A percentile compares a stretch with the other conserved stretches of the same genome.
phyloP scores from a whole-genome alignment of 768 basidiomycete species.

The Calocybe gangraenosa region DNA sequence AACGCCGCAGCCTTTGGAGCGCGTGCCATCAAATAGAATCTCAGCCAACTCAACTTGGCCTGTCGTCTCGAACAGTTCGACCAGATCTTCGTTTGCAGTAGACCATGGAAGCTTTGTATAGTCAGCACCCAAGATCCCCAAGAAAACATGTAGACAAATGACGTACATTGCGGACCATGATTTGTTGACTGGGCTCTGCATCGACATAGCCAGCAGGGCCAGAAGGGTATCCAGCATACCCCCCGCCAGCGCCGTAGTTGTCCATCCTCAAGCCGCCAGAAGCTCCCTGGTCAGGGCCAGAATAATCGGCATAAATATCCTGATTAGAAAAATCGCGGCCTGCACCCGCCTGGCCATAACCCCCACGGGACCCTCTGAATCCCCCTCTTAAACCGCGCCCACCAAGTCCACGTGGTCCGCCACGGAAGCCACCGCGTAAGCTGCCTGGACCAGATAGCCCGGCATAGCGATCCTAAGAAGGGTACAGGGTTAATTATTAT shows the following conservation, averaged over 20 bases:
- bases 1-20: conserved; percentile 93
- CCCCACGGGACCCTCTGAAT: conserved; percentile 49
- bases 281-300: conserved; percentile 74
- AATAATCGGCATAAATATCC: conserved; percentile 90
- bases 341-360: conserved; percentile 45
- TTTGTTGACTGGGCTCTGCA: conserved; percentile 91
- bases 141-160: neutral
- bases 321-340: conserved; percentile 82
- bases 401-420: conserved; percentile 24
- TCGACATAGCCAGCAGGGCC: conserved; percentile 40
- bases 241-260: conserved; percentile 24
- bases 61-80: conserved; percentile 97
- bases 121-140: neutral
- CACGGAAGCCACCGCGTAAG: conserved; percentile 49
- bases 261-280: conserved; percentile 17
- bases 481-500: neutral
- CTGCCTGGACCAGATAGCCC: conserved; percentile 74
- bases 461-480: conserved; percentile 86
- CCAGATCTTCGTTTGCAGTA: conserved; percentile 96
- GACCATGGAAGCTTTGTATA: conserved; percentile 87
- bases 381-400: conserved; percentile 42
- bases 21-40: conserved; percentile 87
- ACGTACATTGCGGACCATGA: conserved; percentile 97
- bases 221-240: conserved; percentile 24
- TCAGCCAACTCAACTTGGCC: conserved; percentile 94